Conservation (phyloP, 345 rosid species). For the Syzygium aqueum region DNA sequence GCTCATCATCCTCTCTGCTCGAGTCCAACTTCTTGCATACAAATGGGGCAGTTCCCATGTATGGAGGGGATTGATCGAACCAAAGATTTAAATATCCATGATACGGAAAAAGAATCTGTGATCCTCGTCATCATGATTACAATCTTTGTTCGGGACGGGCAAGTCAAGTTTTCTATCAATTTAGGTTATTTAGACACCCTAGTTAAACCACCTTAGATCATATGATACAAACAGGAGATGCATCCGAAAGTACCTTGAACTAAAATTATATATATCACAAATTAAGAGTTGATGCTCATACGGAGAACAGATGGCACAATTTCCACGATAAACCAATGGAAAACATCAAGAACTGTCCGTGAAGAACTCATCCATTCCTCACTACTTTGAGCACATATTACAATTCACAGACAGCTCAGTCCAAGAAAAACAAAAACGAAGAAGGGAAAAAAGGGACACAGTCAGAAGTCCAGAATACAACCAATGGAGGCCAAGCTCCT, state of each 20-base stretch:
- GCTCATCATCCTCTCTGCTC: neutral
- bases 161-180: neutral
- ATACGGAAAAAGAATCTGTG: neutral
- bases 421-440: neutral
- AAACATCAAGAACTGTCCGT: neutral
- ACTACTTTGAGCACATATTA: neutral
- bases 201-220: neutral
- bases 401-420: neutral
- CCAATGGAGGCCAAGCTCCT: neutral
- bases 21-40: neutral
- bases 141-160: neutral
- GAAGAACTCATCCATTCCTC: neutral
- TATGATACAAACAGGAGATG: neutral
- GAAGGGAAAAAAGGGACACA: neutral
- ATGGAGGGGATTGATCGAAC: neutral
- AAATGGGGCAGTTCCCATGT: neutral
- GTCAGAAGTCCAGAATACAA: neutral
- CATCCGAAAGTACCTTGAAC: neutral
- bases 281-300: neutral
- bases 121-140: neutral
- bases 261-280: neutral
- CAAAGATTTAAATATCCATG: neutral
- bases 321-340: neutral
- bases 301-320: neutral
- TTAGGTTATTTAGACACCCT: neutral